Percentiles rank a stretch among this genome's conserved stretches.
phyloP scores from a whole-genome alignment of 176 grass and related monocot genomes.

The Lolium multiflorum region DNA sequence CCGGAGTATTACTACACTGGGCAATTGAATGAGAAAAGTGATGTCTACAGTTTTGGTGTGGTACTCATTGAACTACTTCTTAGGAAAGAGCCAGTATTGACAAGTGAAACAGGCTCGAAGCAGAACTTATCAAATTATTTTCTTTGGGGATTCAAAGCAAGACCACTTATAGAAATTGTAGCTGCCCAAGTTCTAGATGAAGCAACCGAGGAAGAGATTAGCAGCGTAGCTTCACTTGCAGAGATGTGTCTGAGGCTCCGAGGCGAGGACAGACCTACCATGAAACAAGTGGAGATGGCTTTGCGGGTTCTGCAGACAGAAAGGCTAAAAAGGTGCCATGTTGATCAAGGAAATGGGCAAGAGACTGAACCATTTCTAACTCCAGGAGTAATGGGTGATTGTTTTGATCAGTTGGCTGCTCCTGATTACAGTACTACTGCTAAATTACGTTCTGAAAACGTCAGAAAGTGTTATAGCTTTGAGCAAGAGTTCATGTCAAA shows the following conservation, averaged over 20 bases:
- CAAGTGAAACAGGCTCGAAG: background rate
- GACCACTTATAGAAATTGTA: background rate
- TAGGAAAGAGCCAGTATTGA: background rate
- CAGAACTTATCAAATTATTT: background rate
- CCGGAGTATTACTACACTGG: background rate
- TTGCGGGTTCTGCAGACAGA: slow-evolving; percentile 1
- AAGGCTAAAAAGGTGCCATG: background rate
- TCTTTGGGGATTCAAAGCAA: background rate
- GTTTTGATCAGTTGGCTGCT: background rate
- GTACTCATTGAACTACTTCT: slow-evolving; percentile 11
- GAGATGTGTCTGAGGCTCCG: background rate
- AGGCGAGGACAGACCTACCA: background rate
- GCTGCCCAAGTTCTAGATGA: background rate
- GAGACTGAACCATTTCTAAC: background rate
- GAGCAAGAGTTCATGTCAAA: background rate
- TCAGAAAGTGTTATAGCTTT: background rate
- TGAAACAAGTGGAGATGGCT: background rate
- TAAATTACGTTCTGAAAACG: background rate
- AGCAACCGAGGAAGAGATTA: slow-evolving; percentile 8
- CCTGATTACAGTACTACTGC: background rate
- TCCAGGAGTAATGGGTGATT: background rate
- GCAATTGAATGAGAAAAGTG: slow-evolving; percentile 1
- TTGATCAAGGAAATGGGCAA: background rate
- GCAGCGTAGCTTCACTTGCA: background rate
- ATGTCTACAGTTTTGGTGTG: background rate